Base-by-base conservation (phyloP, 805 yeast species). In the Teunomyces tritomae region DNA sequence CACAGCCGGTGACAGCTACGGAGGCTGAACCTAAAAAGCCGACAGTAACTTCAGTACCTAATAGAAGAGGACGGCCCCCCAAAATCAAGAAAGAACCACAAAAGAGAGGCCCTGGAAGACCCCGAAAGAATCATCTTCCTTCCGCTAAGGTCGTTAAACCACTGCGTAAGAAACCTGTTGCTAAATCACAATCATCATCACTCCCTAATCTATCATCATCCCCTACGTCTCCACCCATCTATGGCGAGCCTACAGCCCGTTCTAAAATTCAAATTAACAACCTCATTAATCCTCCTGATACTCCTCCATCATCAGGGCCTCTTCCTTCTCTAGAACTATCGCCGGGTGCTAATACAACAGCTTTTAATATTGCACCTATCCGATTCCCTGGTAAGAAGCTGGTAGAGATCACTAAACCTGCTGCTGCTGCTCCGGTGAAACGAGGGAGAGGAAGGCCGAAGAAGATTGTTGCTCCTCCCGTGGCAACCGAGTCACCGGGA, bases 101-200 rank as follows among this genome's bases (percentile, higher is more conserved):
- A 16, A 42, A 42, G 26, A 30, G 44, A 8, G 37, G 37, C 3
- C 44, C 16, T 17, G 37, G 37, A 29, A 42, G 44, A 32, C 37
- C 37, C 3, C 28, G 32, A 16, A 42, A 42, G 17, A 42, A 32
- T 11, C 37, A 36, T 8, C 20, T 16, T 16, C 27, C 13, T 17
- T 8, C 33, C 28, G 34, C 9, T 24, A 26, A 24, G n/a, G 29
- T 37, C 13, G 29, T 26, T 16, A 37, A 37, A 24, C 43, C 43
- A 5, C 24, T 20, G 24, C 28, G 26, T 28, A 39, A 39, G 43
- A 28, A 27, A 28, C 3, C 24, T 6, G 9, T 8, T 7, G 9
- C 26, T 7, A 37, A 37, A 24, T 8, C 14, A 20, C 40, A 24
- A 24, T 11, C 13, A 11, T 2, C 24, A 30, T 6, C 33, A 10